Conservation (phyloP, 179 eudicot species). For the Corrigiola litoralis region DNA sequence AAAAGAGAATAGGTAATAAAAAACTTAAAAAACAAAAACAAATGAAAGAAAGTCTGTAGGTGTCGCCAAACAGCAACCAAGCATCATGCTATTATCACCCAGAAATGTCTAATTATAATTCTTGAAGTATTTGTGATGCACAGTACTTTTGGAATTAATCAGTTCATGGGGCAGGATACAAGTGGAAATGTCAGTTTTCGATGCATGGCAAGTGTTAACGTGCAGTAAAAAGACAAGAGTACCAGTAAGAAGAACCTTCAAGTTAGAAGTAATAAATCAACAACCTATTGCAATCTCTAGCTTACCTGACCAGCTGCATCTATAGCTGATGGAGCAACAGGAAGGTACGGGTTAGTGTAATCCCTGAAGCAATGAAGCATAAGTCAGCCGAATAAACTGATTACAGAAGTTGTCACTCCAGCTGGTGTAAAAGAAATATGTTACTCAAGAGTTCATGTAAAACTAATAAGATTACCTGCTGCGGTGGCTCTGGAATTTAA, state of each 20-base stretch:
- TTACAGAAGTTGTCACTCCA: background rate
- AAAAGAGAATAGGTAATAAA: background rate
- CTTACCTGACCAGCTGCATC: conserved; percentile 90
- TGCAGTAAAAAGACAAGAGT: background rate
- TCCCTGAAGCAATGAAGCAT: conserved; percentile 52
- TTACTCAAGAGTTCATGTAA: background rate
- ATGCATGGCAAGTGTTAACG: background rate
- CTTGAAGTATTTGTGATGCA: background rate
- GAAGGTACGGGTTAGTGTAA: conserved; percentile 89
- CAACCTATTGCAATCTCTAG: background rate
- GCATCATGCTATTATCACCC: conserved; percentile 5
- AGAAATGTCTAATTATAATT: background rate
- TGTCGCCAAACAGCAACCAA: background rate
- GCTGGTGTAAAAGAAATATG: background rate
- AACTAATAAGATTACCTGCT: conserved; percentile 56
- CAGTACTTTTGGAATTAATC: background rate
- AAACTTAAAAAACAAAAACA: background rate
- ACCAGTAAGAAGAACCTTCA: background rate
- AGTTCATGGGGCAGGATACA: background rate
- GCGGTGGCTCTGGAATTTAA: conserved; percentile 91
- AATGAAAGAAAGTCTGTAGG: background rate
- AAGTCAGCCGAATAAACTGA: conserved; percentile 3
- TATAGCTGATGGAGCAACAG: conserved; percentile 94
- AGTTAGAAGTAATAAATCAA: background rate
- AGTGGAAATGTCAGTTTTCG: background rate